A percentile compares a stretch with the other conserved stretches of the same genome.
phyloP scores from a whole-genome alignment of 176 grass and related monocot genomes.

The Aegilops bicornis region DNA sequence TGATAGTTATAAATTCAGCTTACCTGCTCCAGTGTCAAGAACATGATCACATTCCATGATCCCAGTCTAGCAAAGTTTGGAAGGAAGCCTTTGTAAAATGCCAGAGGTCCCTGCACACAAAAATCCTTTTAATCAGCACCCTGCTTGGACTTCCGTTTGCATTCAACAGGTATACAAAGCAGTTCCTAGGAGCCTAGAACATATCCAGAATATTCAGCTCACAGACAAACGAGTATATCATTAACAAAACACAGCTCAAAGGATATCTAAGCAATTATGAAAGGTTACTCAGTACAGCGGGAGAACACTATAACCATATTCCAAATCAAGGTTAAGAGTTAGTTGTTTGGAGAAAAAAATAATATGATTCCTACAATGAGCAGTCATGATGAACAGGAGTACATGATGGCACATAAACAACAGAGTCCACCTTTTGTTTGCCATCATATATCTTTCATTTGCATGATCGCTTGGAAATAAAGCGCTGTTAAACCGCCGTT shows the following conservation, averaged over 20 bases:
- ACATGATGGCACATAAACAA: conserved; percentile 19
- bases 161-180: not conserved
- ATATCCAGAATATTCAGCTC: not conserved
- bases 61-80: conserved; percentile 90
- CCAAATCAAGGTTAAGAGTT: not conserved
- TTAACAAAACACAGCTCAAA: not conserved
- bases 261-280: not conserved
- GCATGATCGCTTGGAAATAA: not conserved
- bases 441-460: not conserved
- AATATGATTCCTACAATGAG: not conserved
- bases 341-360: not conserved
- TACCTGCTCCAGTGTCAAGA: conserved; percentile 98
- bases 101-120: conserved; percentile 69
- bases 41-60: conserved; percentile 99
- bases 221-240: not conserved
- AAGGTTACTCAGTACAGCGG: not conserved
- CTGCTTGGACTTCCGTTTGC: not conserved
- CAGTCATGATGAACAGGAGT: not conserved
- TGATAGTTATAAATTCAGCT: not conserved
- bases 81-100: conserved; percentile 92
- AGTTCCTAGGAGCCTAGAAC: not conserved
- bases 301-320: not conserved
- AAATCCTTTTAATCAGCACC: not conserved
- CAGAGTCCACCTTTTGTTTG: not conserved
- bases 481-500: not conserved